Base-by-base conservation (phyloP, 345 rosid genomes). In the Eucalyptus pauciflora region DNA sequence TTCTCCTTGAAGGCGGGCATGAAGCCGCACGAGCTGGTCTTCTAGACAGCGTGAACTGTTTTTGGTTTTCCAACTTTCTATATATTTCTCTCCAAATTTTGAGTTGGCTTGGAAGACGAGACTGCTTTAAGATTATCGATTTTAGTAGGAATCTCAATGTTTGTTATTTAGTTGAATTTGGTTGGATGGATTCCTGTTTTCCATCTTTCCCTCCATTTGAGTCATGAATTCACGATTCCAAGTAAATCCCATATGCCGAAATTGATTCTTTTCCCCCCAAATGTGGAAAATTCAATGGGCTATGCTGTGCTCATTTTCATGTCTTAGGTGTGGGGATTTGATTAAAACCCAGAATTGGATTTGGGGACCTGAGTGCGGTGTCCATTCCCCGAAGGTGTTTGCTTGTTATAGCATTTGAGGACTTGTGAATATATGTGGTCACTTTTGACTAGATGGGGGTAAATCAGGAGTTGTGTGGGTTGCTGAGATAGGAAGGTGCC, bases 21-120 rank as follows among this genome's bases (percentile, higher is more conserved):
- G 96, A 96, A 96, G 86, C 99, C 97, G 86, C 96, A 94, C 76
- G 97, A 97, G 93, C 97, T 96, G 89, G 94, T 94, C 41, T 97
- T 97, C 91, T 96, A 96, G 89, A 50, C 52, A 86, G 11, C 50
- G 4, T 48, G 56, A 51, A 29, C 43, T 86, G 54, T 50, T 86
- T 86, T 16, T 51, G 52, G 58, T 41, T 76, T 76, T 25, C 29
- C 5, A 45, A 76, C 48, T 76, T 76, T 76, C 85, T 41, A 20
- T 41, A 76, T 41, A 49, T 29, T 4, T 50, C 27, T 25, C 87
- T 51, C 58, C 43, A 86, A 85, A 86, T 86, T 86, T 86, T 86
- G 87, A 86, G 87, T 86, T 86, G 87, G 43, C 25, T 86, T 54
- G 16, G 58, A 86, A 49, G 24, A 86, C 31, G 13, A 15, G 58